Percentiles rank a stretch among this genome's conserved stretches.
Evolutionary conservation across 345 rosid genomes (phyloP).

Genomic region (Brassica carinata): DNA sequence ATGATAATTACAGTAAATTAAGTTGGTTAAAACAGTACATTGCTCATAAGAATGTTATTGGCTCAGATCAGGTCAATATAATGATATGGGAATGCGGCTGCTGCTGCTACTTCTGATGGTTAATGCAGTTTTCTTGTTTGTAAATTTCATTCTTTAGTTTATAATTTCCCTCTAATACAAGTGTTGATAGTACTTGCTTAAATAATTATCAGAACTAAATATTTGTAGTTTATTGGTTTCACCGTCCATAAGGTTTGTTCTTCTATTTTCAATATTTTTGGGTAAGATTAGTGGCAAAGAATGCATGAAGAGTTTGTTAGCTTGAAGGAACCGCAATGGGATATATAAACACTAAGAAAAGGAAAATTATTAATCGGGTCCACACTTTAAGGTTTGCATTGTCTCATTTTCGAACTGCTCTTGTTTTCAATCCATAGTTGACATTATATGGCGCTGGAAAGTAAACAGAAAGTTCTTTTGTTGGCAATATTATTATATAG

Average conservation of each 20-base stretch:
- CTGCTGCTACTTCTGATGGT: not conserved
- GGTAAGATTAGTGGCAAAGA: slow-evolving; percentile 19
- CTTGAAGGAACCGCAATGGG: slow-evolving; percentile 40
- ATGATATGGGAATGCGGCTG: not conserved
- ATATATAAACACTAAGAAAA: not conserved
- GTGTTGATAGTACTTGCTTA: slow-evolving; percentile 1
- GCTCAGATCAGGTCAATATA: not conserved
- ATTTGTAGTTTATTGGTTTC: not conserved
- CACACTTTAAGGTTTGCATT: slow-evolving; percentile 22
- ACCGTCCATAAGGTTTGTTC: slow-evolving; percentile 1
- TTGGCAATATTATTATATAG: not conserved
- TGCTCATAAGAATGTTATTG: not conserved
- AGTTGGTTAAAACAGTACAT: not conserved
- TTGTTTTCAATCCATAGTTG: not conserved
- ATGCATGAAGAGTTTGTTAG: slow-evolving; percentile 37
- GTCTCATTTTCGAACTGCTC: not conserved
- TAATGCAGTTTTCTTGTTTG: slow-evolving; percentile 12
- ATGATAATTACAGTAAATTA: not conserved
- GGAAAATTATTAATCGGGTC: slow-evolving; percentile 2
- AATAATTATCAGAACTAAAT: not conserved
- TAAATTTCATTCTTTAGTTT: not conserved
- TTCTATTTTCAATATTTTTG: not conserved
- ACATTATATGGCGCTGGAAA: not conserved
- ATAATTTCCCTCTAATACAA: not conserved
- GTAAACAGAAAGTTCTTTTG: not conserved